Evolutionary conservation across 176 grass and related monocot species (phyloP), one percentile per base, ranked within the genome.

Genomic region (Rhynchospora tenuis): DNA sequence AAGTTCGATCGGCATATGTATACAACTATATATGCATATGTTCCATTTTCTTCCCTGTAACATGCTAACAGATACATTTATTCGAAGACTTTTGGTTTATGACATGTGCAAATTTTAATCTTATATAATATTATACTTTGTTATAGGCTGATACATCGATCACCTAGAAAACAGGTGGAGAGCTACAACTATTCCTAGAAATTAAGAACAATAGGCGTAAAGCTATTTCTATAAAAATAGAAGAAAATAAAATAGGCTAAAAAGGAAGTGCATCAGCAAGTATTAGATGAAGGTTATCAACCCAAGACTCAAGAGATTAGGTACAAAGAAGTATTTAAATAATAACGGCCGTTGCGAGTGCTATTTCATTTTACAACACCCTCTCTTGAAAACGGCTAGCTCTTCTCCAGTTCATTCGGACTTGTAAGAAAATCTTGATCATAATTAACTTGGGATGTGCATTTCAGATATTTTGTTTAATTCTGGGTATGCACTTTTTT

Each of bases 271-370:
- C 19, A 86, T 54, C 81, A 78, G 4, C 61, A 16, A 62, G 70
- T 64, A 80, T 67, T 79, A 85, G 81, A 79, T 58, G 61, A 70
- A 17, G 46, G 7, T 27, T 22, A 71, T 86, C 74, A 80, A 73
- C 4, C 4, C 31, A 33, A 33, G 31, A 33, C 48, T 68, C 12
- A 47, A 81, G 33, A 79, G 70, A 86, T 86, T 90, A 84, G 73
- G 63, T 86, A 43, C 9, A 16, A 24, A 64, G 4, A 84, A 79
- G 44, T 27, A 47, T 19, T 86, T 86, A 79, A 83, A 86, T 80
- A 90, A 86, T 84, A 26, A n/a, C 62, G 52, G 70, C 44, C 71
- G 80, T 86, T 90, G 73, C 20, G 31, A 83, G 4, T 59, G 84
- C 19, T 83, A 54, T 83, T 83, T 86, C 51, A 80, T 61, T 29